A percentile compares a stretch with the other conserved stretches of the same genome.
phyloP scores from a whole-genome alignment of 345 rosid genomes.

The Murraya paniculata region DNA sequence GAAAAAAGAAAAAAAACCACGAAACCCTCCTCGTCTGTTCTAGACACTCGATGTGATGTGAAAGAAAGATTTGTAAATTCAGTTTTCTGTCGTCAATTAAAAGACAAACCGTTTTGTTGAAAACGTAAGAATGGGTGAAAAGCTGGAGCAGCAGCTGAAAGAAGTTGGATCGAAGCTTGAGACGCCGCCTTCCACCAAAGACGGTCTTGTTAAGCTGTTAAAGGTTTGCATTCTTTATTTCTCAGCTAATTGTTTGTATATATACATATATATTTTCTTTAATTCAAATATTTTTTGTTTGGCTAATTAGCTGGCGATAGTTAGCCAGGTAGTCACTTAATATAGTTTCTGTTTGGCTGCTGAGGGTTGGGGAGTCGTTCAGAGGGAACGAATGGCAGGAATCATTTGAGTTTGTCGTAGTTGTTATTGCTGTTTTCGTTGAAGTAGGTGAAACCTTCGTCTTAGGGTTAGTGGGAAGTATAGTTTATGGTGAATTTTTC shows the following conservation, averaged over 20 bases:
- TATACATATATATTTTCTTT: too few species aligned
- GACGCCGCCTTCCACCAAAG: slow-evolving; percentile 64
- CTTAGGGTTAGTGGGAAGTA: slow-evolving; percentile 18
- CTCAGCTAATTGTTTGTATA: neutral
- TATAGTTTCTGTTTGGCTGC: slow-evolving; percentile 9
- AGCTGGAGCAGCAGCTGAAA: slow-evolving; percentile 62
- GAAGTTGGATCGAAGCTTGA: slow-evolving; percentile 93
- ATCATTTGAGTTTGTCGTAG: neutral
- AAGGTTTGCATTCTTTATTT: slow-evolving; percentile 50
- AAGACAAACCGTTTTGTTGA: slow-evolving; percentile 5
- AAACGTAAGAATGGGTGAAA: slow-evolving; percentile 46
- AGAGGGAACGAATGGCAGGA: neutral
- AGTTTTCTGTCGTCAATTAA: slow-evolving; percentile 1
- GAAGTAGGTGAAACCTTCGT: neutral
- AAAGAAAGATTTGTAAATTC: neutral
- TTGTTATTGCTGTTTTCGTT: neutral
- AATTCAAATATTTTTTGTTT: neutral
- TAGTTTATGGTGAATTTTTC: neutral
- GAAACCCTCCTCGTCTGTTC: slow-evolving; percentile 5
- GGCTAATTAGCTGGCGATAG: slow-evolving; percentile 17
- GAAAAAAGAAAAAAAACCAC: neutral
- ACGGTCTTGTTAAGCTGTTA: slow-evolving; percentile 73
- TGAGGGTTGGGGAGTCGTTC: neutral
- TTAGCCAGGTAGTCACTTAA: neutral
- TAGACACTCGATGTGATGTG: neutral